Percentiles rank a stretch among this genome's conserved stretches.
Conservation (phyloP, 2,329 filamentous ascomycete genomes). For the Penicillium freii region DNA sequence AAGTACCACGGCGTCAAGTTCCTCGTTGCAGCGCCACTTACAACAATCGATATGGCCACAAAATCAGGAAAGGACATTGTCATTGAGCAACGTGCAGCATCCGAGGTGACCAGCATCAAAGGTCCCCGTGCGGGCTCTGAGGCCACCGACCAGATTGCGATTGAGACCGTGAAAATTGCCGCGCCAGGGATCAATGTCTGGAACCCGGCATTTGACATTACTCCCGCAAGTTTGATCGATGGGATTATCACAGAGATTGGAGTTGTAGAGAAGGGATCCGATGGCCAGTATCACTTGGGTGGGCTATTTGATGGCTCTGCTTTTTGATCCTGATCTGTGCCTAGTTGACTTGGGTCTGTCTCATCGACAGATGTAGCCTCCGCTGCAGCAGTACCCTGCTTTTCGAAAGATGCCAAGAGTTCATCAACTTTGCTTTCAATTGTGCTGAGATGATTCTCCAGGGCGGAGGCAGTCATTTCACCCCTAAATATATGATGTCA, state of each 20-base stretch:
- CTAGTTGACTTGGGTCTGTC: not conserved
- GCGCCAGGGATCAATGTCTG: constrained; percentile 76
- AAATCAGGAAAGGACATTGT: constrained; percentile 74
- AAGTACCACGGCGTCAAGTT: constrained; percentile 88
- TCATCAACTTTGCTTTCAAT: constrained; percentile 28
- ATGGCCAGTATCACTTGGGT: constrained; percentile 66
- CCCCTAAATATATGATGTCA: constrained; percentile 15
- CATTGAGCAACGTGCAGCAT: constrained; percentile 80
- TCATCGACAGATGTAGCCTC: not conserved
- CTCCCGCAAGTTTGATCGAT: constrained; percentile 83
- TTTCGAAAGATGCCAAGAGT: constrained; percentile 27
- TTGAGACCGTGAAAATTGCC: constrained; percentile 74
- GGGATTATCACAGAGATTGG: constrained; percentile 92
- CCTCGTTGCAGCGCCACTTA: constrained; percentile 89
- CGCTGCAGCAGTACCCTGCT: constrained; percentile 7
- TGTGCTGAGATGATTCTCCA: constrained; percentile 20
- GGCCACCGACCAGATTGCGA: constrained; percentile 43
- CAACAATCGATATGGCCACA: constrained; percentile 85
- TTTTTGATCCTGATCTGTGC: constrained; percentile 4
- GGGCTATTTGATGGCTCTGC: constrained; percentile 27
- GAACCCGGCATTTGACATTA: constrained; percentile 98
- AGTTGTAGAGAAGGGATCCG: constrained; percentile 71
- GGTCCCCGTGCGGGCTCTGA: constrained; percentile 67
- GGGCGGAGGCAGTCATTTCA: constrained; percentile 21
- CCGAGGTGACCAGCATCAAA: constrained; percentile 81